Conservation (phyloP, 192 early-diverging fungal genomes). For the Funneliformis mosseae region DNA sequence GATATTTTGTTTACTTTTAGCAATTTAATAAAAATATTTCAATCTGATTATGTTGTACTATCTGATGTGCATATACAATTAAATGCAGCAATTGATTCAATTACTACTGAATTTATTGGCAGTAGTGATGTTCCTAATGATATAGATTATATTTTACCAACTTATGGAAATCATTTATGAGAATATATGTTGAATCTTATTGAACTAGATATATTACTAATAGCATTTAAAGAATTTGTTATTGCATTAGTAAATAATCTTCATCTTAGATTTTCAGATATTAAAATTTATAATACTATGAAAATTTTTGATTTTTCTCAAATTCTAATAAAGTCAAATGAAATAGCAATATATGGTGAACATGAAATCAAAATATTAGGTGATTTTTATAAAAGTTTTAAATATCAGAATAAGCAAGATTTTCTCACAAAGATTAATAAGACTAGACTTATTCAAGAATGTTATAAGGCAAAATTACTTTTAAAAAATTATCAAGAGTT, state of each 20-base stretch:
- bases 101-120: slow-evolving; percentile 6
- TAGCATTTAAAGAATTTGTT: neutral
- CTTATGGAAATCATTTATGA: neutral
- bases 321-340: neutral
- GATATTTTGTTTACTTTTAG: slow-evolving; percentile 5
- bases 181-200: neutral
- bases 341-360: neutral
- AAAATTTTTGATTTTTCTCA: slow-evolving; percentile 17
- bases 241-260: slow-evolving; percentile 6
- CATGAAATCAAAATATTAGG: slow-evolving; percentile 2
- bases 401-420: neutral
- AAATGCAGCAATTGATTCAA: slow-evolving; percentile 20
- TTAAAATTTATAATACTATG: slow-evolving; percentile 13
- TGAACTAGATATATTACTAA: neutral
- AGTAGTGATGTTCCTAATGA: neutral
- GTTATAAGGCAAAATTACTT: neutral
- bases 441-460: neutral
- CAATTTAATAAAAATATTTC: neutral
- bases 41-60: slow-evolving; percentile 14
- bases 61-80: slow-evolving; percentile 8
- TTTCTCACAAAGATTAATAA: slow-evolving; percentile 1
- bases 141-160: slow-evolving; percentile 6
- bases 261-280: neutral
- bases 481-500: too few relatives aligned
- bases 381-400: neutral